Evolutionary conservation across 176 grass and related monocot genomes (phyloP).

Genomic region (Canna indica): DNA sequence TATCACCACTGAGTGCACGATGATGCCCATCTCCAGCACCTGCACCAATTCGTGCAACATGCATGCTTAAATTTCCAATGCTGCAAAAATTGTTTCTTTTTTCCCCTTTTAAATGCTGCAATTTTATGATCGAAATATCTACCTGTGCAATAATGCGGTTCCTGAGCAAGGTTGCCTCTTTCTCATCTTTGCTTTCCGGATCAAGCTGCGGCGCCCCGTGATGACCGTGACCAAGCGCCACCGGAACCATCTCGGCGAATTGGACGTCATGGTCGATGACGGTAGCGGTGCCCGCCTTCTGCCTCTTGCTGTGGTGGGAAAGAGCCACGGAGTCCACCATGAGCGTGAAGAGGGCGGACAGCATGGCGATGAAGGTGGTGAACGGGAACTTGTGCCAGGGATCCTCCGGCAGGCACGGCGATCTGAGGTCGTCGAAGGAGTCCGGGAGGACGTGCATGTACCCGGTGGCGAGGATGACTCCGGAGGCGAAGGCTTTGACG

Average conservation of each 20-base stretch:
- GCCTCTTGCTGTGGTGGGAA: conserved; percentile 34
- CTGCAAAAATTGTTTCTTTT: too few species aligned
- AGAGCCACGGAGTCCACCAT: conserved; percentile 65
- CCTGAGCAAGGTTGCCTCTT: conserved; percentile 11
- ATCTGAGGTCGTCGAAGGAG: conserved; percentile 42
- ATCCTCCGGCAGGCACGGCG: conserved; percentile 41
- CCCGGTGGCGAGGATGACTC: conserved; percentile 65
- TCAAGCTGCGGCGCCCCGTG: neutral
- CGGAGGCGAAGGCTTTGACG: conserved; percentile 69
- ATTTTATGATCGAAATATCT: too few species aligned
- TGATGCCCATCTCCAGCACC: conserved; percentile 67
- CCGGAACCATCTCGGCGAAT: neutral
- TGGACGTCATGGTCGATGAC: conserved; percentile 27
- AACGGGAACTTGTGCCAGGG: conserved; percentile 51
- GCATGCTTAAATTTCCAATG: too few species aligned
- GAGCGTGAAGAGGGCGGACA: conserved; percentile 55
- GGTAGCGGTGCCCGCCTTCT: neutral
- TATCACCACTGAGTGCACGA: conserved; percentile 84
- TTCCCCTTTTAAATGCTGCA: too few species aligned
- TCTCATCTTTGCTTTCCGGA: conserved; percentile 8
- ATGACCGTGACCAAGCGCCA: conserved; percentile 21
- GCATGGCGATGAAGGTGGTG: conserved; percentile 60
- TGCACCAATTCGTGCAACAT: too few species aligned
- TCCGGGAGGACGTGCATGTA: conserved; percentile 82
- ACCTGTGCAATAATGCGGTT: conserved; percentile 75